A percentile compares a stretch with the other conserved stretches of the same genome.
Conservation (phyloP, 2,329 filamentous ascomycete species). For the Penicillium sp. region DNA sequence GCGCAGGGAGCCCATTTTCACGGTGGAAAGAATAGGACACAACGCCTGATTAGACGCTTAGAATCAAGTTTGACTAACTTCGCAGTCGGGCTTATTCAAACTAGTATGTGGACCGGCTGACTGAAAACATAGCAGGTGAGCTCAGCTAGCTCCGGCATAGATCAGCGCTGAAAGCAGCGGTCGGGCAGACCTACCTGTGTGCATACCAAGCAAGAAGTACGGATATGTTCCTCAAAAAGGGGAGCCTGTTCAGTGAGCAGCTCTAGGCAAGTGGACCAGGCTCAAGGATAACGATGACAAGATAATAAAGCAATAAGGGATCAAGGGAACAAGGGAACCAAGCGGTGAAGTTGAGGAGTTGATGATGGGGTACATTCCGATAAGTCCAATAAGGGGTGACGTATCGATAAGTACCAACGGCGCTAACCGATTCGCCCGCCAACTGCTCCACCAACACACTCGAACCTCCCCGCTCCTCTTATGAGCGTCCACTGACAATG, state of each 20-base stretch:
- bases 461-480: constrained; percentile 20
- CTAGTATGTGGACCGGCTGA: not conserved
- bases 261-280: not conserved
- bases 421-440: not conserved
- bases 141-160: not conserved
- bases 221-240: not conserved
- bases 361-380: not conserved
- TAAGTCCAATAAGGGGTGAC: constrained; percentile 25
- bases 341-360: not conserved
- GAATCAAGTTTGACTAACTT: not conserved
- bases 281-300: not conserved
- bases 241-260: not conserved
- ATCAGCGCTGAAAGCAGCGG: not conserved
- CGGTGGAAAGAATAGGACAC: not conserved
- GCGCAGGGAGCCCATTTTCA: constrained; percentile 69
- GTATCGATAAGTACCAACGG: constrained; percentile 22
- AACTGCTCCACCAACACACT: not conserved
- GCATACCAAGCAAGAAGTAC: not conserved
- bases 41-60: not conserved
- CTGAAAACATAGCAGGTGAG: not conserved
- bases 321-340: not conserved
- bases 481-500: constrained; percentile 30
- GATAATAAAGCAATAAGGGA: not conserved
- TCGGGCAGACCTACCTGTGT: not conserved
- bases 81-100: not conserved